Conservation (phyloP, 2,329 filamentous ascomycete genomes). For the Nannizziopsis arthrosporioides region DNA sequence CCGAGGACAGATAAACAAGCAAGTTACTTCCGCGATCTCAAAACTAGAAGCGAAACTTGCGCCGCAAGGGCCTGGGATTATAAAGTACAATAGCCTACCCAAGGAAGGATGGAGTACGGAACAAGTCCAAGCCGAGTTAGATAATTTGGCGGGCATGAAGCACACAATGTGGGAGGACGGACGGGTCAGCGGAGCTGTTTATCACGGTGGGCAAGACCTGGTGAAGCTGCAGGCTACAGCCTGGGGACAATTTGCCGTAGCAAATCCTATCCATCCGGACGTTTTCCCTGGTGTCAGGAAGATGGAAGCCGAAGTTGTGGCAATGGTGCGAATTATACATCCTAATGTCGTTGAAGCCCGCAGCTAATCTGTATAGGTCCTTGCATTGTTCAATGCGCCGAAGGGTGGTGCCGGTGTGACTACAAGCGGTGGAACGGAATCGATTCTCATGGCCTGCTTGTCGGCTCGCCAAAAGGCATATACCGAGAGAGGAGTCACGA, state of each 20-base stretch:
- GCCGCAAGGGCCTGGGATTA: constrained; percentile 56
- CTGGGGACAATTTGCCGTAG: constrained; percentile 85
- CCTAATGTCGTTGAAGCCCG: constrained; percentile 9
- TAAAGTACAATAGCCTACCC: constrained; percentile 63
- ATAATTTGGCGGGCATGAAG: constrained; percentile 69
- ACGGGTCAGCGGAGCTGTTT: constrained; percentile 85
- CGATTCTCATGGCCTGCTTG: constrained; percentile 89
- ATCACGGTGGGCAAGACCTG: constrained; percentile 78
- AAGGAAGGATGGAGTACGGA: constrained; percentile 74
- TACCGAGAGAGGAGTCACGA: constrained; percentile 70
- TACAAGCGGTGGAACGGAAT: constrained; percentile 88
- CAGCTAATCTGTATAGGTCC: constrained; percentile 32
- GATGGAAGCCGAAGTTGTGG: constrained; percentile 97
- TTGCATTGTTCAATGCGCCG: constrained; percentile 80
- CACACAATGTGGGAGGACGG: constrained; percentile 97
- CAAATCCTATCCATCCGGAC: constrained; percentile 94
- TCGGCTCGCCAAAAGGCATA: constrained; percentile 82
- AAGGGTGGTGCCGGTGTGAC: constrained; percentile 75
- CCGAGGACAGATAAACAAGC: constrained; percentile 69
- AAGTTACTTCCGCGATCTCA: constrained; percentile 65
- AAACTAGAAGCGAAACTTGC: constrained; percentile 80
- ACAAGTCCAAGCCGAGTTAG: constrained; percentile 65
- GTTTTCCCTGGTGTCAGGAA: constrained; percentile 96
- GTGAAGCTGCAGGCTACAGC: constrained; percentile 80
- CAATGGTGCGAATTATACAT: constrained; percentile 56